Evolutionary conservation across 345 rosid genomes (phyloP).

Genomic region (Gossypium arboreum): DNA sequence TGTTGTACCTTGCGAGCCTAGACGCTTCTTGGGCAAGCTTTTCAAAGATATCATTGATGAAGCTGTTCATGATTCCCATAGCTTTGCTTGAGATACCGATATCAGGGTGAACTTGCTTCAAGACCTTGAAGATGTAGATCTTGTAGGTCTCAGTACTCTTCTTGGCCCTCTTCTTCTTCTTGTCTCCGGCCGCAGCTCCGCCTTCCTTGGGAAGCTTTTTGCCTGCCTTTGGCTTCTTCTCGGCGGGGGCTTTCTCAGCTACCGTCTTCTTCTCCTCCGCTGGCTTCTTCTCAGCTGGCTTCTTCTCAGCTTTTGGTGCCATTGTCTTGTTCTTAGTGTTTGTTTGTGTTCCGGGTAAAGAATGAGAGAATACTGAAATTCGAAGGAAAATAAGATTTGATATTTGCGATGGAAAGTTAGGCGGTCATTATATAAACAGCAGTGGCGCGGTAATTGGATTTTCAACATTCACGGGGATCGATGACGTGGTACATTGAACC

Average conservation of each 20-base stretch:
- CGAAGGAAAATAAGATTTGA: not conserved
- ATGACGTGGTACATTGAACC: not conserved
- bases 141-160: constrained; percentile 16
- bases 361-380: not conserved
- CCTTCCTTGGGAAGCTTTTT: constrained; percentile 20
- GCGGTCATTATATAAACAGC: not conserved
- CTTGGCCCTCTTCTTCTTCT: constrained; percentile 12
- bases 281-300: constrained; percentile 19
- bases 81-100: too few species aligned
- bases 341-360: not conserved
- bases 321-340: not conserved
- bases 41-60: too few species aligned
- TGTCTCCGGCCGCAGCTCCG: constrained; percentile 17
- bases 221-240: constrained; percentile 21
- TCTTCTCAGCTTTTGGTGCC: not conserved
- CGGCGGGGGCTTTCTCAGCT: constrained; percentile 17
- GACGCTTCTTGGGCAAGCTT: too few species aligned
- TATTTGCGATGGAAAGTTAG: not conserved
- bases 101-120: too few species aligned
- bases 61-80: too few species aligned
- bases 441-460: not conserved
- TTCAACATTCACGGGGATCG: not conserved
- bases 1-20: too few species aligned
- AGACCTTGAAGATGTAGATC: too few species aligned
- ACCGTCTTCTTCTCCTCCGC: constrained; percentile 15